Evolutionary conservation across 805 yeast species (phyloP), one percentile per base, ranked within the genome.

Genomic region (Wickerhamiella sorbophila): DNA sequence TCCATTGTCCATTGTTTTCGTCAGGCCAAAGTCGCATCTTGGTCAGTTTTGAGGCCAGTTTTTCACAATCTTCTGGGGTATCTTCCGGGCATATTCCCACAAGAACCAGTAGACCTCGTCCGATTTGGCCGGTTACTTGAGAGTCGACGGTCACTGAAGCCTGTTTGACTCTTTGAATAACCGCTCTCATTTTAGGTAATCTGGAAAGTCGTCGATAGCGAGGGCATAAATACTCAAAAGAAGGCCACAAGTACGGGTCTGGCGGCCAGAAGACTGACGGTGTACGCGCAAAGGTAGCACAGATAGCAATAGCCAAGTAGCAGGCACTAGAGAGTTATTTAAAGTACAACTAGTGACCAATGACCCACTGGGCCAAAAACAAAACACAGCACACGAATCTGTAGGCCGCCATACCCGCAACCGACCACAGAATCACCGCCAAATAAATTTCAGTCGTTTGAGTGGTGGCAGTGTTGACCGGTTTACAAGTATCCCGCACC

Each of bases 131-230:
- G 0, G 87, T 72, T 0, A 81, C 66, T 39, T 69, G 56, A 6
- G 67, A 64, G 40, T 86, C 84, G 0, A 91, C 98, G 0, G 84
- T 74, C 0, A 91, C 98, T 0, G 94, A 79, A 0, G 96, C 97
- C 37, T 72, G 69, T 47, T 80, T 82, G 5, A 88, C 97, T 54
- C 82, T 75, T 57, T 91, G 98, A 27, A 91, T 73, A 1, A 91
- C 95, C 3, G 87, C 84, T 58, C 77, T 79, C 98, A 88, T 88
- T 16, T 18, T 16, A 6, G 20, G 36, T 24, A 24, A 24, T 24
- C 29, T 24, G 29, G 6, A 6, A 24, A n/a, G n/a, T n/a, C n/a
- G n/a, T n/a, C n/a, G n/a, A n/a, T n/a, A n/a, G n/a, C n/a, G n/a
- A n/a, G n/a, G 29, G 10, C 29, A 8, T 24, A 12, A 12, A 8